These are phyloP conservation scores for Pythium volutum DNA, from an alignment of 352 stramenopile genomes.

Conservation along the genomic window DNA sequence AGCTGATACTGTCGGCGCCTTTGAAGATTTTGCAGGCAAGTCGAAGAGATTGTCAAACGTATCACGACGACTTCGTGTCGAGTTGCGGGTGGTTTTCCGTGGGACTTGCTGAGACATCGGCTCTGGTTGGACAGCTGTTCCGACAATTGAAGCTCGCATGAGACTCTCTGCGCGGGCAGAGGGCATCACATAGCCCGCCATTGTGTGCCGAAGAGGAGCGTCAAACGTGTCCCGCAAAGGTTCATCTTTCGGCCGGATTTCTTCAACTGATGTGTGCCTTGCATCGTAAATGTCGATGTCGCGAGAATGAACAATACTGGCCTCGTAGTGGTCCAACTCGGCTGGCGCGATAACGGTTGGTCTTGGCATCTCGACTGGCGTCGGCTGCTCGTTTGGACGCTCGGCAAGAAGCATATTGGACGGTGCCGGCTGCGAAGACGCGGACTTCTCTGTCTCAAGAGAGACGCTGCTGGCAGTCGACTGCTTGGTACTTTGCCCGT, in stretches of 20 bases:
- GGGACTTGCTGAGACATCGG: background rate
- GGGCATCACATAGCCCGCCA: slow-evolving; percentile 25
- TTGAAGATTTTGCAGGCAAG: slow-evolving; percentile 36
- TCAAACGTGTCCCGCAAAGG: background rate
- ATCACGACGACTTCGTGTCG: slow-evolving; percentile 36
- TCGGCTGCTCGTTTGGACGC: background rate
- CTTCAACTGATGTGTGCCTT: slow-evolving; percentile 31
- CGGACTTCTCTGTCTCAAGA: background rate
- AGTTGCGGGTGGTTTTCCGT: background rate
- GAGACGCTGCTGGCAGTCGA: no score
- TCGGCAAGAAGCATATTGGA: background rate
- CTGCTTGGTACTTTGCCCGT: background rate
- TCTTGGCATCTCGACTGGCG: slow-evolving; percentile 7
- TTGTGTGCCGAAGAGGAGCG: slow-evolving; percentile 35
- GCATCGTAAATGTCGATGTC: slow-evolving; percentile 7
- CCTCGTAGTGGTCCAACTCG: slow-evolving; percentile 6
- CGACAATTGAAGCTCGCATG: slow-evolving; percentile 9
- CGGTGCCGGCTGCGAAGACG: background rate
- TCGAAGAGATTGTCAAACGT: slow-evolving; percentile 80
- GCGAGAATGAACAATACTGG: background rate
- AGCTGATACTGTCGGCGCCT: background rate
- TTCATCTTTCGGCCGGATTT: background rate
- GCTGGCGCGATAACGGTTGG: background rate
- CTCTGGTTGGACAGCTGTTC: background rate
- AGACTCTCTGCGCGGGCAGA: slow-evolving; percentile 15